A percentile compares a stretch with the other conserved stretches of the same genome.
phyloP scores from a whole-genome alignment of 169 alveolate genomes.

The Sarcocystis neurona region DNA sequence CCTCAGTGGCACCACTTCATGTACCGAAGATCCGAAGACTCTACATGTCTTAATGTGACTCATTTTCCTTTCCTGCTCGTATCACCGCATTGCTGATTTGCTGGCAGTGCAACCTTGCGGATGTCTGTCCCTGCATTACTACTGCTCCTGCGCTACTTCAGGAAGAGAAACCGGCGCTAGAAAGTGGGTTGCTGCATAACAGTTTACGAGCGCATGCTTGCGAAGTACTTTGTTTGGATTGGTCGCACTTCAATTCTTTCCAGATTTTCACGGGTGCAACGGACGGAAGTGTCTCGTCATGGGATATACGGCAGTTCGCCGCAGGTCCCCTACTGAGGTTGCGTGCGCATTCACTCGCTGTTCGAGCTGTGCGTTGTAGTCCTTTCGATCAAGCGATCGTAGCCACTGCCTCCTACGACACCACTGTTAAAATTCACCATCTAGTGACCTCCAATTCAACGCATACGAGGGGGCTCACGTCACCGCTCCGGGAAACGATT shows the following conservation, averaged over 20 bases:
- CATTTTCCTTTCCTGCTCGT: no score
- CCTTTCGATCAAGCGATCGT: conserved; percentile 37
- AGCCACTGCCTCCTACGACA: conserved; percentile 65
- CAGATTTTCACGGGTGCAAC: conserved; percentile 66
- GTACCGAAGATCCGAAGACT: no score
- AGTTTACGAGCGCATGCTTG: conserved; percentile 49
- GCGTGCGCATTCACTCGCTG: conserved; percentile 60
- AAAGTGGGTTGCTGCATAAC: neutral
- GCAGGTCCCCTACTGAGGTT: neutral
- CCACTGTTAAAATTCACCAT: conserved; percentile 45
- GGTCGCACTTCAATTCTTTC: conserved; percentile 47
- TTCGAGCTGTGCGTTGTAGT: conserved; percentile 40
- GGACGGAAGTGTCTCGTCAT: conserved; percentile 49
- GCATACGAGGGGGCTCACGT: neutral
- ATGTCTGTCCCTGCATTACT: no score
- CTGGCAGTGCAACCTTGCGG: no score
- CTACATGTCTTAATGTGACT: no score
- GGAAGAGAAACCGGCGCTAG: no score
- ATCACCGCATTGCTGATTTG: no score
- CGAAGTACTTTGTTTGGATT: conserved; percentile 61
- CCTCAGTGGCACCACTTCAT: no score
- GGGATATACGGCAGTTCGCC: conserved; percentile 53
- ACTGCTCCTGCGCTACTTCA: no score
- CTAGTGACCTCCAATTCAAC: neutral
- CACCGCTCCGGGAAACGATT: no score